Evolutionary conservation across 306 rosid genomes (phyloP).

Genomic region (Cicer arietinum): DNA sequence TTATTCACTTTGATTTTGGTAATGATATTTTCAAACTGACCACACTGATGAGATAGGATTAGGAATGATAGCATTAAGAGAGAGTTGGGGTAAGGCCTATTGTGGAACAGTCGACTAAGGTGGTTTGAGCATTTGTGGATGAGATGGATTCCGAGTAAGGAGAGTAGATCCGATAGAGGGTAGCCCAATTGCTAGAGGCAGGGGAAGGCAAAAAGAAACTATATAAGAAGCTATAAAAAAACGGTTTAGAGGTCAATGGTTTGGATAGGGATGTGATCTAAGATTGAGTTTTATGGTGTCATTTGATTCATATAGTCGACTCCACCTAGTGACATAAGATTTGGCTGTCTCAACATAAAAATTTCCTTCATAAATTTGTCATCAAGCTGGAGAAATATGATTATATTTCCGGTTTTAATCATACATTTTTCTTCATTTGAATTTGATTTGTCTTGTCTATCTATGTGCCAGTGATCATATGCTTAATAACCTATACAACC

Average conservation of each 20-base stretch:
- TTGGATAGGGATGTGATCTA: background rate
- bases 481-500: constrained; percentile 9
- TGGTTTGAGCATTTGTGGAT: background rate
- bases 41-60: background rate
- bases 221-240: background rate
- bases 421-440: constrained; percentile 12
- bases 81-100: background rate
- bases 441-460: constrained; percentile 4
- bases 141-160: background rate
- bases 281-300: background rate
- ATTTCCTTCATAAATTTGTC: background rate
- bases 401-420: background rate
- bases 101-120: background rate
- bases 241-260: background rate
- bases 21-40: background rate
- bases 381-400: background rate
- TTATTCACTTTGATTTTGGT: background rate
- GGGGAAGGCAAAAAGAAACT: background rate
- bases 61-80: background rate
- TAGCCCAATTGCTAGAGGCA: background rate
- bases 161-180: background rate
- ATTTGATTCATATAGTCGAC: background rate
- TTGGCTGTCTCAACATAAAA: background rate
- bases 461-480: background rate
- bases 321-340: background rate